A percentile compares a stretch with the other conserved stretches of the same genome.
These are phyloP conservation scores for Eutrema japonicum DNA, from an alignment of 345 rosid species.

Conservation along the genomic window DNA sequence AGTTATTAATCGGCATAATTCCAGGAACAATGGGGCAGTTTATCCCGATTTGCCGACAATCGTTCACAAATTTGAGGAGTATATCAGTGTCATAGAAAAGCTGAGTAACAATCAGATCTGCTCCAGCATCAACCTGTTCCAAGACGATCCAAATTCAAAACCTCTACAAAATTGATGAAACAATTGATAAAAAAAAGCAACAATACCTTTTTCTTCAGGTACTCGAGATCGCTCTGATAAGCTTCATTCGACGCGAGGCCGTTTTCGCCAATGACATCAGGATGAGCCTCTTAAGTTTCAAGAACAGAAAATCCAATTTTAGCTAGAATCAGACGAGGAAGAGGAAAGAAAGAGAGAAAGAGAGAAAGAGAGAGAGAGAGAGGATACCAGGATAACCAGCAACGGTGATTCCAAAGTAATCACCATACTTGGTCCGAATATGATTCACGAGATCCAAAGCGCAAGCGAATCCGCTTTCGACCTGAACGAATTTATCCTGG, in stretches of 20 bases:
- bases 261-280: conserved; percentile 70
- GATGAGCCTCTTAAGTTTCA: conserved; percentile 74
- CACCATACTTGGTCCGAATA: conserved; percentile 71
- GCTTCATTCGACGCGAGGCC: conserved; percentile 70
- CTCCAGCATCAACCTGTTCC: conserved; percentile 94
- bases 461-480: conserved; percentile 89
- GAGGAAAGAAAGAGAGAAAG: not conserved
- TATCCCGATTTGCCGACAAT: conserved; percentile 91
- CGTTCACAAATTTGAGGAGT: conserved; percentile 88
- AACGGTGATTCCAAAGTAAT: conserved; percentile 93
- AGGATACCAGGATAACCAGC: conserved; percentile 95
- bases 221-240: conserved; percentile 82
- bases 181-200: not conserved
- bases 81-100: conserved; percentile 89
- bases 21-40: conserved; percentile 93
- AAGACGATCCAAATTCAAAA: not conserved
- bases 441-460: conserved; percentile 95
- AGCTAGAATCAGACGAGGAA: conserved; percentile 8
- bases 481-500: conserved; percentile 93
- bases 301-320: not conserved
- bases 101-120: conserved; percentile 85
- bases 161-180: not conserved
- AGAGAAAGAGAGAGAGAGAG: not conserved
- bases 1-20: conserved; percentile 93
- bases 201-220: conserved; percentile 82